These are phyloP conservation scores for Microdochium bolleyi DNA, from an alignment of 2,329 filamentous ascomycete genomes.

Conservation along the genomic window DNA sequence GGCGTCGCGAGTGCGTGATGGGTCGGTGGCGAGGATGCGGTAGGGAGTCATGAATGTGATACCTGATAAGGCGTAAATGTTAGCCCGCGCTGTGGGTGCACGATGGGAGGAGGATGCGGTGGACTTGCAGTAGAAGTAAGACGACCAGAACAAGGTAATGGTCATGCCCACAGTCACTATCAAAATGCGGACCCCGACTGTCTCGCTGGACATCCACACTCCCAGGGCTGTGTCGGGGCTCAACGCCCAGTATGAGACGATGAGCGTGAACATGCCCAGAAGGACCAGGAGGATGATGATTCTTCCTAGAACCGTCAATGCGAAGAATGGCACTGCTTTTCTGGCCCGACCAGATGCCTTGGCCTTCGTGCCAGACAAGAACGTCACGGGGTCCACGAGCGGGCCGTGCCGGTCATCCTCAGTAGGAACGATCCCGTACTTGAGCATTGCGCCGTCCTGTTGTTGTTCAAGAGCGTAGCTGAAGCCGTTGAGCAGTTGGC, in stretches of 20 bases:
- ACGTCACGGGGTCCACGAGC: neutral
- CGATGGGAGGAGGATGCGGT: neutral
- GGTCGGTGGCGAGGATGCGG: slow-evolving; percentile 27
- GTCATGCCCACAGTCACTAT: slow-evolving; percentile 24
- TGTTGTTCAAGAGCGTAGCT: slow-evolving; percentile 11
- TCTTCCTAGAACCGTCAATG: slow-evolving; percentile 15
- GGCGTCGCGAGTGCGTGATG: slow-evolving; percentile 26
- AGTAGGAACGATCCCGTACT: slow-evolving; percentile 14
- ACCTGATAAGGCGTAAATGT: slow-evolving; percentile 20
- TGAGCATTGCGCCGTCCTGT: slow-evolving; percentile 10
- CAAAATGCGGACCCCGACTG: slow-evolving; percentile 26
- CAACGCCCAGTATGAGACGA: slow-evolving; percentile 15
- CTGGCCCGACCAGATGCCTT: slow-evolving; percentile 2
- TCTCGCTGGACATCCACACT: slow-evolving; percentile 17
- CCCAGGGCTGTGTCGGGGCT: slow-evolving; percentile 4
- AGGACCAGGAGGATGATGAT: slow-evolving; percentile 14
- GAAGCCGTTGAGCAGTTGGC: slow-evolving; percentile 14
- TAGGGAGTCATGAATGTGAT: slow-evolving; percentile 37
- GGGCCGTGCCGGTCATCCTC: slow-evolving; percentile 6
- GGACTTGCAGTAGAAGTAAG: slow-evolving; percentile 23
- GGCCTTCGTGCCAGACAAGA: neutral
- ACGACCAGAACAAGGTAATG: slow-evolving; percentile 23
- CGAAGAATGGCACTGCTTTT: slow-evolving; percentile 15
- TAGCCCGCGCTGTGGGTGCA: neutral
- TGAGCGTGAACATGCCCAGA: slow-evolving; percentile 11